Evolutionary conservation across 352 stramenopile genomes (phyloP), one percentile per base, ranked within the genome.

Genomic region (Phytophthora sp.): DNA sequence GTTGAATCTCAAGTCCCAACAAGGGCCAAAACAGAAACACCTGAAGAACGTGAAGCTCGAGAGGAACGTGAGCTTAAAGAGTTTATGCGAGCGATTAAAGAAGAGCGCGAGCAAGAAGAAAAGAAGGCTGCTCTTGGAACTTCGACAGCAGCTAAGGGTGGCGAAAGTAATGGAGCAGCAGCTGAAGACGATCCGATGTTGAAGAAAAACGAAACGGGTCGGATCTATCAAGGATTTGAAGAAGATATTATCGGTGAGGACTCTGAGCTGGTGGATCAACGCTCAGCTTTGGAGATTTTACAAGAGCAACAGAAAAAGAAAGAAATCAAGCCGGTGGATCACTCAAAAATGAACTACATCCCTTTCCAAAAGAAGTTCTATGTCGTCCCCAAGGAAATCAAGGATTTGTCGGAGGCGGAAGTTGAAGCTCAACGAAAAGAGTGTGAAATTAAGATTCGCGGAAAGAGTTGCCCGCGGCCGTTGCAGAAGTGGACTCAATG

Each of bases 281-380:
- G 87, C 8, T 96, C 90, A 4, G 91, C 91, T 20, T 67, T 97
- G 9, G 91, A 97, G 46, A 94, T 97, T 75, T 64, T 97, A 24
- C 88, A 97, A 62, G 89, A 97, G 48, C 79, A 85, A 26, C 91
- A 96, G 45, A 95, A 94, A 66, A 96, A 95, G 60, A 98, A 97
- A 54, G 89, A 98, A 46, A 94, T 98, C 30, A 96, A 99, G 64
- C 76, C 95, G 0, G 95, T 99, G 6, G 97, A 99, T 74, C 98
- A 99, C 71, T 83, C 77, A 5, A 84, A 90, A 62, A 91, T 99
- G 18, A 92, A 98, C 28, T 99, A 99, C 64, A 74, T 99, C 12
- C 62, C 87, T 8, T 97, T 99, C 63, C 90, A 98, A 43, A 99
- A 99, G 83, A 99, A 99, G 66, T 97, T 99, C 30, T 99, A 99